Evolutionary conservation across 805 yeast species (phyloP), one percentile per base, ranked within the genome.

Genomic region (Lachancea kluyveri): DNA sequence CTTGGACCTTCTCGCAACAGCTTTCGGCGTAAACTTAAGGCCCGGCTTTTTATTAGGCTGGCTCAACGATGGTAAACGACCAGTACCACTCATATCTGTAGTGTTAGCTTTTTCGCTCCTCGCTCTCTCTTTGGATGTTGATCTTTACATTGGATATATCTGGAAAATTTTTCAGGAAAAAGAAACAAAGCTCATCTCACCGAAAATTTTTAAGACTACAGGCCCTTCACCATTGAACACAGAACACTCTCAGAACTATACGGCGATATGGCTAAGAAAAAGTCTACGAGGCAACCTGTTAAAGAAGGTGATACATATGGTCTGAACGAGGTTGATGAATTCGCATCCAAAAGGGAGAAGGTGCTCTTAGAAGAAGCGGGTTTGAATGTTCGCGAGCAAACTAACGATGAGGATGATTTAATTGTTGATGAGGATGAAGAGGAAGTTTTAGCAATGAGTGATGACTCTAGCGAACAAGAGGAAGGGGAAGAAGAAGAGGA

Each of bases 21-120:
- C 79, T 56, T 88, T 88, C 2, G 96, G 96, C 56, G 78, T 77
- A 60, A 88, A 88, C 56, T 80, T 79, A 39, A 81, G 60, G 2
- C 74, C 65, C 6, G 83, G 72, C 45, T 74, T 50, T 20, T 45
- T 42, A n/a, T 36, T 34, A 21, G 37, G 18, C 21, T 37, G 41
- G 10, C 36, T 52, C 26, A 58, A 38, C n/a, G 60, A 45, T n/a
- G 61, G 60, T 30, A 58, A 42, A 30, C 63, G 53, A 17, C 57
- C 57, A 15, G 57, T 41, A 17, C 38, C 35, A 25, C 43, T 39
- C 44, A 42, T 40, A 8, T 22, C 11, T 30, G 5, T 13, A n/a
- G n/a, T n/a, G n/a, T n/a, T n/a, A 10, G 10, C 11, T 8, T 28
- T 19, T 13, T 17, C 19, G 12, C 31, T 18, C 31, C 12, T 28